Evolutionary conservation across 345 rosid species (phyloP).

Genomic region (Geranium rotundifolium): DNA sequence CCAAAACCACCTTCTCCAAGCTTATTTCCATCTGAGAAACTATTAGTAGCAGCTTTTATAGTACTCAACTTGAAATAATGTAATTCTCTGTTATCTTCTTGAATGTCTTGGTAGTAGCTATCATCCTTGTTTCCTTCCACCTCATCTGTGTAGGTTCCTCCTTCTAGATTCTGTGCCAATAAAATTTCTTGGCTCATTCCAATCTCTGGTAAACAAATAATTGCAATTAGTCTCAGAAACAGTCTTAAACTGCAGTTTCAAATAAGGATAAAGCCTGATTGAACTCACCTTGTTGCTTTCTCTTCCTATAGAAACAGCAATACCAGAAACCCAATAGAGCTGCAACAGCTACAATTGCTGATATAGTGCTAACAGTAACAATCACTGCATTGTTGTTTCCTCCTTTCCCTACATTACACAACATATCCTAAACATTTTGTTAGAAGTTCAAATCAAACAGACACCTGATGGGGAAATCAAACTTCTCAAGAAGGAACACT

Average conservation of each 20-base stretch:
- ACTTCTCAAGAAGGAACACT: no score
- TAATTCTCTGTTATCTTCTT: background rate
- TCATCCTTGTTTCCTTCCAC: background rate
- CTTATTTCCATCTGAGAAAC: constrained; percentile 5
- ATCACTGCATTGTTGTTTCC: background rate
- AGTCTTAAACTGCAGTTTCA: background rate
- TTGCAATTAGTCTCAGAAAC: background rate
- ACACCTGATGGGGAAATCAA: no score
- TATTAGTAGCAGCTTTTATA: background rate
- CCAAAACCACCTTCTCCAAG: background rate
- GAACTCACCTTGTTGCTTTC: background rate
- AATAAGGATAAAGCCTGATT: background rate
- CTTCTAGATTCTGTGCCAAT: background rate
- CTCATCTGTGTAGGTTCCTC: background rate
- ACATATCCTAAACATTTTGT: background rate
- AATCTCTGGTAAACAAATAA: background rate
- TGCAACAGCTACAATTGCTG: background rate
- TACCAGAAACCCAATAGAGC: background rate
- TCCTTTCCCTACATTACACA: background rate
- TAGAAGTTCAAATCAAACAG: no score
- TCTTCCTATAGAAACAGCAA: background rate
- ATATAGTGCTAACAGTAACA: background rate
- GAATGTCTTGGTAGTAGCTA: background rate
- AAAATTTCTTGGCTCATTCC: background rate
- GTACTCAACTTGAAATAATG: background rate